Evolutionary conservation across 441 rosid genomes (phyloP).

Genomic region (Mallotus repandus): DNA sequence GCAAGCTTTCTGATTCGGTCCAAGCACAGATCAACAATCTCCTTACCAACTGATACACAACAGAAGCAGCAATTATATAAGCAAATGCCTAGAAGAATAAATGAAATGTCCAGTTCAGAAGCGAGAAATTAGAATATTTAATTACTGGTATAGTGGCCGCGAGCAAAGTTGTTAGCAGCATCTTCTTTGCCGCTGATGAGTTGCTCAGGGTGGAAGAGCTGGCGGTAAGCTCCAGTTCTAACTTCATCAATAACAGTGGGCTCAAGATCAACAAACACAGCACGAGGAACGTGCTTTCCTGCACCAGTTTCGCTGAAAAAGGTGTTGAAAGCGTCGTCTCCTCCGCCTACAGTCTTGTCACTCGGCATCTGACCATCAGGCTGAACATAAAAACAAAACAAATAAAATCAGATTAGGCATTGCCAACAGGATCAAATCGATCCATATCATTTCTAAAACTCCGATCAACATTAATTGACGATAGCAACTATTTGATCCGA

Average conservation of each 20-base stretch:
- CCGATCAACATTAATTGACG: too few relatives aligned
- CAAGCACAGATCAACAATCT: slow-evolving; percentile 39
- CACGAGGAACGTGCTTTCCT: slow-evolving; percentile 70
- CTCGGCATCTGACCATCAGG: slow-evolving; percentile 47
- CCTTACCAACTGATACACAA: slow-evolving; percentile 30
- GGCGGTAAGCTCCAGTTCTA: slow-evolving; percentile 39
- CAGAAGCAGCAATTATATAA: neutral
- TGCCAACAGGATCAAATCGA: too few relatives aligned
- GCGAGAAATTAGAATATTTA: too few relatives aligned
- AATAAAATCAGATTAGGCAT: too few relatives aligned
- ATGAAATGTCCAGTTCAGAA: too few relatives aligned
- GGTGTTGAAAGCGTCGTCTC: slow-evolving; percentile 75
- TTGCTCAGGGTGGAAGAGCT: slow-evolving; percentile 44
- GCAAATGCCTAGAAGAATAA: slow-evolving; percentile 13
- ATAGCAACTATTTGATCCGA: too few relatives aligned
- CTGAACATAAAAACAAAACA: neutral
- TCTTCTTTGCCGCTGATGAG: slow-evolving; percentile 41
- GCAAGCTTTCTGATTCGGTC: slow-evolving; percentile 39
- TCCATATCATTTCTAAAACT: too few relatives aligned
- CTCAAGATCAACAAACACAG: slow-evolving; percentile 43
- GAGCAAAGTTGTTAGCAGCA: slow-evolving; percentile 46
- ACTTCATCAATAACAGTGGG: slow-evolving; percentile 48
- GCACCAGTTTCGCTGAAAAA: slow-evolving; percentile 77
- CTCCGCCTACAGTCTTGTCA: slow-evolving; percentile 50
- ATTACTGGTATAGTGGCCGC: slow-evolving; percentile 44